Percentiles rank a stretch among this genome's conserved stretches.
phyloP scores from a whole-genome alignment of 768 basidiomycete genomes.

The Lactifluus hygrophoroides region DNA sequence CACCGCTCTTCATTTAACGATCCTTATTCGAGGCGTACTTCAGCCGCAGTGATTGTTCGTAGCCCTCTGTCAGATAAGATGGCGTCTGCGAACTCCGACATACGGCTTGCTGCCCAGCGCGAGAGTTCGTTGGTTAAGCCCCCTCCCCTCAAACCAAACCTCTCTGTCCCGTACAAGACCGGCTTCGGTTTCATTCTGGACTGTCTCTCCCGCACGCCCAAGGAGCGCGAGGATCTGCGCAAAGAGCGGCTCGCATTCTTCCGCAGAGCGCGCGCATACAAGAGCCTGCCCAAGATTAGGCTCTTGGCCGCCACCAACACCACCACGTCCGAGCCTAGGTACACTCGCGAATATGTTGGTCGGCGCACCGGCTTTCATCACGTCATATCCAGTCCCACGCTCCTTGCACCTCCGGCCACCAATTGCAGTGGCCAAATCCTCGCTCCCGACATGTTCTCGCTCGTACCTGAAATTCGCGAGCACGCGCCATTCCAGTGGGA shows the following conservation, averaged over 20 bases:
- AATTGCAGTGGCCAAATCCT: not conserved
- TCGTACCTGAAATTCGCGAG: slow-evolving; percentile 5
- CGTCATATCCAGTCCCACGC: not conserved
- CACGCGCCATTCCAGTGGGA: slow-evolving; percentile 5
- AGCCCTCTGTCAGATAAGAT: slow-evolving; percentile 5
- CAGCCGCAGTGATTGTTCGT: slow-evolving; percentile 5
- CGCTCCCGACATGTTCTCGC: not conserved
- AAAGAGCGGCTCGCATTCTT: slow-evolving; percentile 13
- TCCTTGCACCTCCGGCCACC: slow-evolving; percentile 10
- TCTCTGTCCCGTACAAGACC: not conserved
- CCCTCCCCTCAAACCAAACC: not conserved
- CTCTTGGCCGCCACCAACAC: not conserved
- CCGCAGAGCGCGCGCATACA: not conserved
- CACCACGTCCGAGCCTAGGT: not conserved
- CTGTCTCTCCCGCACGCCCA: not conserved
- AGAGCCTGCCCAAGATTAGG: not conserved
- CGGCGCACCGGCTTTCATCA: not conserved
- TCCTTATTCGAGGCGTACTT: not conserved
- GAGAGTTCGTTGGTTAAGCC: not conserved
- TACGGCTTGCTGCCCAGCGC: not conserved
- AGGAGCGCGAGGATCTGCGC: slow-evolving; percentile 10
- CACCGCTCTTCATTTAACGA: not conserved
- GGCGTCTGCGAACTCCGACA: not conserved
- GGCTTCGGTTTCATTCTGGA: slow-evolving; percentile 9
- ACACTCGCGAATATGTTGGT: slow-evolving; percentile 6